Evolutionary conservation across 306 rosid genomes (phyloP), one percentile per base, ranked within the genome.

Genomic region (Citrullus colocynthis): DNA sequence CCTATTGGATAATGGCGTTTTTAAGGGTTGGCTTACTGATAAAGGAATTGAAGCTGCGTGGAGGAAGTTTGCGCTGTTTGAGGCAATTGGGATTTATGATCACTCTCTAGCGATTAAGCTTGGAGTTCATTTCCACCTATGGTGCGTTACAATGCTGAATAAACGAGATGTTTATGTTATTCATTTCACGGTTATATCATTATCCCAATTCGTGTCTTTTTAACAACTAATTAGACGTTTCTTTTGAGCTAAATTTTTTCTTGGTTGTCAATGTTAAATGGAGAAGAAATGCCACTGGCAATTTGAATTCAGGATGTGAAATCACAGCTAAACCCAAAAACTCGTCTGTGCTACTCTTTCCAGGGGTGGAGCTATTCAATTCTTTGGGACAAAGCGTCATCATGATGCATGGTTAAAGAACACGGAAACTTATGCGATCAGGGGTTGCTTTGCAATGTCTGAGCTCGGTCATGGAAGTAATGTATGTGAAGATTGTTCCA

Each of bases 391-490:
- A 52, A 80, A 89, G 85, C 93, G 92, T 45, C 97, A 92, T 84
- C 98, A 92, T 54, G 96, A 89, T 81, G 88, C 86, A 84, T 92
- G 97, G 97, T 83, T 92, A 76, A 83, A 66, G 82, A 86, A 83
- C 76, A 92, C 93, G 57, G 97, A 95, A 86, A 86, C 79, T 84
- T 89, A 88, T 75, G 81, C 73, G 42, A 37, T 88, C 41, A 88
- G 83, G 89, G 96, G 97, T 36, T 95, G 97, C 83, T 92, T 92
- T 86, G 96, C 98, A 24, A 92, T 95, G 98, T 75, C 98, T 7
- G 98, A 95, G 83, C 84, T 95, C 80, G 98, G 98, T 67, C 98
- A 95, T 69, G 97, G 97, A 80, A 90, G 98, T 83, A 95, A 95
- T 88, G 97, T 95, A 90, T 73, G 97, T 87, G 71, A 78, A 79